Evolutionary conservation across 371 early-diverging fungal species (phyloP), one percentile per base, ranked within the genome.

Genomic region (Mortierella sp.): DNA sequence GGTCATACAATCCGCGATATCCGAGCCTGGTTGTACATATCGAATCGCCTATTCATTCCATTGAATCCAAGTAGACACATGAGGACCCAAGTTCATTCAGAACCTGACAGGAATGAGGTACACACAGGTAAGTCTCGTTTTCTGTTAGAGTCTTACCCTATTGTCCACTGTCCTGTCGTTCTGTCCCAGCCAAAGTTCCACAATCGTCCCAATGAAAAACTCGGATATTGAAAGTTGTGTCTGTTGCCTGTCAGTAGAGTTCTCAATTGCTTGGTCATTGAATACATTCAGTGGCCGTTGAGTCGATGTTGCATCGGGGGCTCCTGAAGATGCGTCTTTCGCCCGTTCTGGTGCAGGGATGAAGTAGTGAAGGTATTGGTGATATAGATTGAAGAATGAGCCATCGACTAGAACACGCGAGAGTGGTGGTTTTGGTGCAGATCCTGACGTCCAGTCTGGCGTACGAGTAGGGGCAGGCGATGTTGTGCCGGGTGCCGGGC

Each of bases 111-210:
- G 34, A 34, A 7, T 34, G n/a, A n/a, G n/a, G n/a, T 34, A 10
- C 10, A 7, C 10, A 4, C 34, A 34, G 34, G 34, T 10, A 34
- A 34, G 10, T 34, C 34, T 7, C 10, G 7, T 4, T 7, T 34
- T 34, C 34, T 34, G 13, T 43, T 3, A 5, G 38, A 26, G 12
- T 31, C 51, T 23, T 64, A 70, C 76, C 55, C 65, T 61, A 53
- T 76, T 76, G 56, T 76, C 70, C 14, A 62, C 76, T n/a, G 43
- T 18, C n/a, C 42, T 52, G 34, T 70, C 76, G 13, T 76, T 76
- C 47, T 76, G 76, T 2, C 76, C 70, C 3, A 76, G 34, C 76
- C 76, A 76, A 28, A 76, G 76, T 16, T 76, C 76, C 1, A 66
- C 70, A 6, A 69, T 19, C 12, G 76, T 76, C 18, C 76, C 76